Evolutionary conservation across 176 grass and related monocot genomes (phyloP).

Genomic region (Oryza rufipogon): DNA sequence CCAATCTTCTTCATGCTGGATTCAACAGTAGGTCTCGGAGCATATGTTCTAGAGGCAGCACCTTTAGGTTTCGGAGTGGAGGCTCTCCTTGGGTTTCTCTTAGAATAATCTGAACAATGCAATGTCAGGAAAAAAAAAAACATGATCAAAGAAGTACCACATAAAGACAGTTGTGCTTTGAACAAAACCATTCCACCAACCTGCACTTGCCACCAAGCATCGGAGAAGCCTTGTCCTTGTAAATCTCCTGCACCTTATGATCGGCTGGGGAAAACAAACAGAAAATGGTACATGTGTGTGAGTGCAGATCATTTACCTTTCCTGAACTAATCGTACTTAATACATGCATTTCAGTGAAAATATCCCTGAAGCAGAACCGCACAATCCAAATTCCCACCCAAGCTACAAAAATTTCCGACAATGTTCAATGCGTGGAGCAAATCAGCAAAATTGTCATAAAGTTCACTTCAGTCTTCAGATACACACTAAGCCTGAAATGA

Average conservation of each 20-base stretch:
- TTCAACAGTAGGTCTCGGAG: slow-evolving; percentile 44
- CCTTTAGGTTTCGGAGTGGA: slow-evolving; percentile 56
- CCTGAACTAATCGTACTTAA: background rate
- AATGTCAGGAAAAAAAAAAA: slow-evolving; percentile 40
- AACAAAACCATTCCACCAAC: slow-evolving; percentile 41
- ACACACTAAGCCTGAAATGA: background rate
- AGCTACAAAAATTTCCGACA: background rate
- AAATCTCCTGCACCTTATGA: slow-evolving; percentile 47
- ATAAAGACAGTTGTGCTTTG: slow-evolving; percentile 6
- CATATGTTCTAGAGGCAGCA: slow-evolving; percentile 48
- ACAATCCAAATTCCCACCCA: background rate
- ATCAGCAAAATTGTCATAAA: background rate
- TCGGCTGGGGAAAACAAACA: slow-evolving; percentile 40
- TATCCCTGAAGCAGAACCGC: background rate
- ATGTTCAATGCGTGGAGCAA: background rate
- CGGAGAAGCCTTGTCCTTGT: slow-evolving; percentile 52
- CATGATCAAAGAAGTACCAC: slow-evolving; percentile 20
- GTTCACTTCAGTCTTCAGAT: background rate
- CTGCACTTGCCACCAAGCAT: slow-evolving; percentile 66
- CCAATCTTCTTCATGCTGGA: slow-evolving; percentile 50
- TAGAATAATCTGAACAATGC: slow-evolving; percentile 54
- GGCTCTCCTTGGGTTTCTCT: slow-evolving; percentile 58
- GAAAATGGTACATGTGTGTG: slow-evolving; percentile 10
- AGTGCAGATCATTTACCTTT: background rate
- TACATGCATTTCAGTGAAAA: background rate